These are phyloP conservation scores for Rubroboletus satanas DNA, from an alignment of 768 basidiomycete genomes.

Conservation along the genomic window DNA sequence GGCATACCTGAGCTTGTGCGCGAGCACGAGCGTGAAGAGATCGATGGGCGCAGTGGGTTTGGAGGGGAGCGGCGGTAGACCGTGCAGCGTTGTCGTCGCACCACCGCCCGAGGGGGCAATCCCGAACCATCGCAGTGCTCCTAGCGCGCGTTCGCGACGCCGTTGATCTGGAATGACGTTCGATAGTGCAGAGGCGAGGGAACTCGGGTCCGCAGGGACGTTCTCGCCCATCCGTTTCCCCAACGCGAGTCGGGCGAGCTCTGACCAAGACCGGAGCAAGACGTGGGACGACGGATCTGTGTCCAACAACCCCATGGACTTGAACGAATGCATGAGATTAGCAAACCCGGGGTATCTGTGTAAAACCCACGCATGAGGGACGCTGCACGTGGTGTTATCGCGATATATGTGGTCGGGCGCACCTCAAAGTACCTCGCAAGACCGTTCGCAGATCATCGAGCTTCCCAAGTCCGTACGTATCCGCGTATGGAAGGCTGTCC, in stretches of 20 bases:
- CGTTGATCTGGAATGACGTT: slow-evolving; percentile 14
- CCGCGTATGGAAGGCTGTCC: slow-evolving; percentile 68
- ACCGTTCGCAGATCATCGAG: slow-evolving; percentile 52
- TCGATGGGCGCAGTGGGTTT: slow-evolving; percentile 56
- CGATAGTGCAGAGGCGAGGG: slow-evolving; percentile 34
- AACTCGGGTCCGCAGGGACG: slow-evolving; percentile 30
- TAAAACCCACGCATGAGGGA: not conserved
- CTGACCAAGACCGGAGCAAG: slow-evolving; percentile 28
- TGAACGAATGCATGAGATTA: slow-evolving; percentile 68
- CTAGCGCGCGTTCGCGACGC: slow-evolving; percentile 28
- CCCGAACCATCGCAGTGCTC: slow-evolving; percentile 44
- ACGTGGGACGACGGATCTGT: slow-evolving; percentile 14
- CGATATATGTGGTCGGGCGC: not conserved
- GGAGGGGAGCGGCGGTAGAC: slow-evolving; percentile 43
- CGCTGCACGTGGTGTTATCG: not conserved
- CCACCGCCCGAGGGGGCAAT: slow-evolving; percentile 1
- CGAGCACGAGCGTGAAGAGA: slow-evolving; percentile 67
- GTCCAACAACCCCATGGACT: slow-evolving; percentile 64
- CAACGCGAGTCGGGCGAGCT: slow-evolving; percentile 37
- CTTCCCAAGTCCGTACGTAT: slow-evolving; percentile 55
- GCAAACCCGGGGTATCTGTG: slow-evolving; percentile 82
- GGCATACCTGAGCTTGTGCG: slow-evolving; percentile 64
- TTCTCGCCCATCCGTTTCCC: slow-evolving; percentile 23
- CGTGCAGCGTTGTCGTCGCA: slow-evolving; percentile 6
- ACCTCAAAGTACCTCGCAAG: slow-evolving; percentile 84